phyloP scores from a whole-genome alignment of 73 alveolate species.

The Tetrahymena borealis region DNA sequence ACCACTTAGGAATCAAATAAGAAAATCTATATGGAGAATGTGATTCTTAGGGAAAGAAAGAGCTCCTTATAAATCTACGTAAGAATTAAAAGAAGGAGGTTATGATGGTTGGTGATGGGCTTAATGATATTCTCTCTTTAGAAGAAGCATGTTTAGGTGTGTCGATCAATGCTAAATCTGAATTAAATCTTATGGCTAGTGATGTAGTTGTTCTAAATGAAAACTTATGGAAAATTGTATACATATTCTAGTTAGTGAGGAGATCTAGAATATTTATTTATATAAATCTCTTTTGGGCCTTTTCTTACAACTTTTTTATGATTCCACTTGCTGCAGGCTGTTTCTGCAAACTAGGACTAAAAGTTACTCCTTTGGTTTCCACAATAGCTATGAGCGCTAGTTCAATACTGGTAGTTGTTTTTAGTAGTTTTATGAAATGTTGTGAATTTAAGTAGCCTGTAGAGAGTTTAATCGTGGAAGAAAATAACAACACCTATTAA shows the following conservation, averaged over 20 bases:
- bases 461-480: not conserved
- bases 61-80: not conserved
- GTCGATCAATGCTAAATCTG: conserved; percentile 5
- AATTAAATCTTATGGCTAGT: not conserved
- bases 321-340: not conserved
- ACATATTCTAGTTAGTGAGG: not conserved
- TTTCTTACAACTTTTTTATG: not conserved
- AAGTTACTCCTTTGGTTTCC: not conserved
- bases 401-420: not conserved
- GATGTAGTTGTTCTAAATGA: not conserved
- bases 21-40: conserved; percentile 4
- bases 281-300: not conserved
- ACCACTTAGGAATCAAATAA: not conserved
- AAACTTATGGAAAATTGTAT: not conserved
- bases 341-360: not conserved
- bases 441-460: not conserved
- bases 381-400: not conserved
- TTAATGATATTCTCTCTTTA: conserved; percentile 6
- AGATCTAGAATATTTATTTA: not conserved
- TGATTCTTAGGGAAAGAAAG: not conserved
- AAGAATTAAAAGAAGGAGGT: not conserved
- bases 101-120: conserved; percentile 6
- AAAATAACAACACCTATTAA: not conserved
- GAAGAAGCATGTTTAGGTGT: conserved; percentile 6
- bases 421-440: not conserved